phyloP scores from a whole-genome alignment of 2,329 filamentous ascomycete genomes.

The Aspergillus brasiliensis region DNA sequence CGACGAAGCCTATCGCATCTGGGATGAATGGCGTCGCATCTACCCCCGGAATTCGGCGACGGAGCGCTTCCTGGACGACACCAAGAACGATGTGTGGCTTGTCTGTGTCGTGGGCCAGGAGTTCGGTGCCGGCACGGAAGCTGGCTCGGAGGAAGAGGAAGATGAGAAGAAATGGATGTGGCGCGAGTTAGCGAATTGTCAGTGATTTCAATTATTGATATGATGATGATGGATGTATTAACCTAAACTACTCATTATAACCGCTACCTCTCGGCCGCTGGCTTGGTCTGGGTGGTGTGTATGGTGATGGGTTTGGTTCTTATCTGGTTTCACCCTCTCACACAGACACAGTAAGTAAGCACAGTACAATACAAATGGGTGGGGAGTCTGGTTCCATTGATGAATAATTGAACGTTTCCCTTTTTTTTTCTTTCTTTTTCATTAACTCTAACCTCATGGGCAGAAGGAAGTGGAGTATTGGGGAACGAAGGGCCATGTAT shows the following conservation, averaged over 20 bases:
- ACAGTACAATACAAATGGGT: no score
- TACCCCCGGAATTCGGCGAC: conserved; percentile 75
- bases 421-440: no score
- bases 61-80: conserved; percentile 68
- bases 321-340: no score
- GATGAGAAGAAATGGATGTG: conserved; percentile 45
- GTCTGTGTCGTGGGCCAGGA: conserved; percentile 67
- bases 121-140: conserved; percentile 45
- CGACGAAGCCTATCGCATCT: conserved; percentile 95
- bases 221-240: background rate
- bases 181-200: conserved; percentile 38
- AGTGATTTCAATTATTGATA: conserved; percentile 5
- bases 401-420: no score
- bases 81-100: conserved; percentile 75
- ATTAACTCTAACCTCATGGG: no score
- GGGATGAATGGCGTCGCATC: conserved; percentile 88
- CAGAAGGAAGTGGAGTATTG: no score
- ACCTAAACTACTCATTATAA: conserved; percentile 6
- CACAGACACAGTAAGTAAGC: no score
- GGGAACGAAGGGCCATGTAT: no score
- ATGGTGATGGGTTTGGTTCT: no score
- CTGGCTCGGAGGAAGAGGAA: conserved; percentile 41
- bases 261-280: background rate
- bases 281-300: background rate
- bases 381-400: no score